phyloP scores from a whole-genome alignment of 1,139 yeast genomes.

The Geotrichum citri-aurantii region DNA sequence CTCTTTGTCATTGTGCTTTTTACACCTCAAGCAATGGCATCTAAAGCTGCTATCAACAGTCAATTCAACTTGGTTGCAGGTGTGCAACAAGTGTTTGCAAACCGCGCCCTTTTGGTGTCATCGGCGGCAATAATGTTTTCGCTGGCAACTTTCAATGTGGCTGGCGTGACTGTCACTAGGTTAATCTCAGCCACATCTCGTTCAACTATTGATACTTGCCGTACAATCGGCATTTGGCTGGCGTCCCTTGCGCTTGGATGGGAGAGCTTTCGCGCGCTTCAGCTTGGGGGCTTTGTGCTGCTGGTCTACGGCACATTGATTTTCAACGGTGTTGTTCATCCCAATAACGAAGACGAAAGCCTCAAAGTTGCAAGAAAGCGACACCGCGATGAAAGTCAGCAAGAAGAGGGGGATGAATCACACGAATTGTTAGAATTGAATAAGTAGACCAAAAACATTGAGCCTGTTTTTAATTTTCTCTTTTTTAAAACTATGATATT shows the following conservation, averaged over 20 bases:
- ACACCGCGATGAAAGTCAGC: neutral
- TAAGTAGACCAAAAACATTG: neutral
- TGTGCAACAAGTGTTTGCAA: conserved; percentile 44
- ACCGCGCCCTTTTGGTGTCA: conserved; percentile 43
- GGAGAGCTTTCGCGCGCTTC: conserved; percentile 62
- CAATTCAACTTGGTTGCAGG: conserved; percentile 56
- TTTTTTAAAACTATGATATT: too few relatives aligned
- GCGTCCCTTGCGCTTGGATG: conserved; percentile 66
- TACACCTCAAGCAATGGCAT: neutral
- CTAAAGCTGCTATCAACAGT: conserved; percentile 39
- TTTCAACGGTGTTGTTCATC: conserved; percentile 58
- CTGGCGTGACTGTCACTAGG: conserved; percentile 66
- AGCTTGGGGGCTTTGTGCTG: conserved; percentile 58
- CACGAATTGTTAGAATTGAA: neutral
- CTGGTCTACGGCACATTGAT: conserved; percentile 69
- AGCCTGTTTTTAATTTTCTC: too few relatives aligned
- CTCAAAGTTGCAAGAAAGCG: neutral
- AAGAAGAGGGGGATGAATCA: neutral
- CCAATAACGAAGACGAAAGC: neutral
- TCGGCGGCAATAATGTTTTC: conserved; percentile 65
- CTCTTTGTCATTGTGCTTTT: conserved; percentile 38
- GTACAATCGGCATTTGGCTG: conserved; percentile 72
- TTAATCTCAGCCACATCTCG: conserved; percentile 68
- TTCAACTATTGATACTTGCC: conserved; percentile 72
- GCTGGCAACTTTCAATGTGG: conserved; percentile 66